Percentiles rank a stretch among this genome's conserved stretches.
Evolutionary conservation across 768 basidiomycete species (phyloP).

Genomic region (Asterophora parasitica): DNA sequence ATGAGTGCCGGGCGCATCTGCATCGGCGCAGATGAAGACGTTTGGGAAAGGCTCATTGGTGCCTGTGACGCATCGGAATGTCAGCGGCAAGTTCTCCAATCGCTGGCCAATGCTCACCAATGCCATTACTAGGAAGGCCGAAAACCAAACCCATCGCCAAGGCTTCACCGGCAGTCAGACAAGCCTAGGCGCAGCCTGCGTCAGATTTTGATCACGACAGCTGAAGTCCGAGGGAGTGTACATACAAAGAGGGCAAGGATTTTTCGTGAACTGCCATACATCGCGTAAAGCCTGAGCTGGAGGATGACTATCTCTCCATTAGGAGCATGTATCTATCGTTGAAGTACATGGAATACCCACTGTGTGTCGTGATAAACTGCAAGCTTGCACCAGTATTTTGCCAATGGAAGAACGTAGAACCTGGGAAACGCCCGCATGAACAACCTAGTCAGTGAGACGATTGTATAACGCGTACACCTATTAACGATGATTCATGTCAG

Average conservation of each 20-base stretch:
- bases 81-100: background rate
- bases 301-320: constrained; percentile 22
- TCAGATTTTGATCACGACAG: background rate
- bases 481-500: background rate
- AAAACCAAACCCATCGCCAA: constrained; percentile 26
- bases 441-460: background rate
- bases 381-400: constrained; percentile 30
- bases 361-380: constrained; percentile 31
- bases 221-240: background rate
- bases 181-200: constrained; percentile 6
- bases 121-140: constrained; percentile 20
- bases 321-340: background rate
- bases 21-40: constrained; percentile 31
- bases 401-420: constrained; percentile 31
- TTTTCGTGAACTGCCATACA: constrained; percentile 24
- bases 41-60: constrained; percentile 28
- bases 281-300: constrained; percentile 27
- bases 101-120: constrained; percentile 15
- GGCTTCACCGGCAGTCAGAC: constrained; percentile 21
- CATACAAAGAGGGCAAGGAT: constrained; percentile 20
- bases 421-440: constrained; percentile 12
- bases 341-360: constrained; percentile 10
- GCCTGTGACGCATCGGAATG: constrained; percentile 14
- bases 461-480: constrained; percentile 9
- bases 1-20: constrained; percentile 26